These are phyloP conservation scores for Tolypocladium inflatum DNA, from an alignment of 2,329 filamentous ascomycete species.

Conservation along the genomic window DNA sequence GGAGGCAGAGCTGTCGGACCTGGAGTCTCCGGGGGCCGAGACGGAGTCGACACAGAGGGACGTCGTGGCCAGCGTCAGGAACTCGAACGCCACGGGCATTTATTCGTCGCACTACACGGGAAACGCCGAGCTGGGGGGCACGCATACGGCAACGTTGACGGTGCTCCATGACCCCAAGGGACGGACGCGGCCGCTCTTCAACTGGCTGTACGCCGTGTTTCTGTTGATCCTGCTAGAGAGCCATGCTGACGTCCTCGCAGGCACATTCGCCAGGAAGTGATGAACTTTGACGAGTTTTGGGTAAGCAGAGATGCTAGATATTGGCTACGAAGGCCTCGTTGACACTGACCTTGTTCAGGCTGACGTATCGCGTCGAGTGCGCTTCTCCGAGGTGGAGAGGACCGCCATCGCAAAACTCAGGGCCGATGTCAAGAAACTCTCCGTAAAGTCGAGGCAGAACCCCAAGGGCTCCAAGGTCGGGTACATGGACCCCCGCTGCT, in stretches of 20 bases:
- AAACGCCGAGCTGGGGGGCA: slow-evolving; percentile 24
- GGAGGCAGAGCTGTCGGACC: slow-evolving; percentile 17
- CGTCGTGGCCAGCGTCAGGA: slow-evolving; percentile 2
- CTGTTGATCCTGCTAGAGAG: not conserved
- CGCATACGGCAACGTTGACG: slow-evolving; percentile 24
- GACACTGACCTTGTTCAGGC: slow-evolving; percentile 15
- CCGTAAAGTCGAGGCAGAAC: slow-evolving; percentile 26
- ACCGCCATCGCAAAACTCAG: slow-evolving; percentile 25
- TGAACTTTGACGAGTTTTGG: slow-evolving; percentile 34
- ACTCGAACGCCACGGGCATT: slow-evolving; percentile 14
- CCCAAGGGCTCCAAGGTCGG: slow-evolving; percentile 27
- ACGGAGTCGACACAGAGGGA: slow-evolving; percentile 9
- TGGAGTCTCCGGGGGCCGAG: slow-evolving; percentile 17
- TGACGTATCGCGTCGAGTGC: slow-evolving; percentile 22
- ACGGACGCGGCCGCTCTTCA: slow-evolving; percentile 25
- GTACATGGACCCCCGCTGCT: slow-evolving; percentile 29
- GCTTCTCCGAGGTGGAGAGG: slow-evolving; percentile 23
- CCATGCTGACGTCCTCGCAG: slow-evolving; percentile 12
- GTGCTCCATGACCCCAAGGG: slow-evolving; percentile 22
- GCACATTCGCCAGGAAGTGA: slow-evolving; percentile 27
- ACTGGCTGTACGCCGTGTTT: slow-evolving; percentile 26
- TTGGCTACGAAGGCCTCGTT: not conserved
- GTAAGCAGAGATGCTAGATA: slow-evolving; percentile 10
- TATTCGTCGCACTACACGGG: slow-evolving; percentile 28
- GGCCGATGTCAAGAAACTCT: slow-evolving; percentile 25